A percentile compares a stretch with the other conserved stretches of the same genome.
These are phyloP conservation scores for Turritis glabra DNA, from an alignment of 345 rosid species.

Conservation along the genomic window DNA sequence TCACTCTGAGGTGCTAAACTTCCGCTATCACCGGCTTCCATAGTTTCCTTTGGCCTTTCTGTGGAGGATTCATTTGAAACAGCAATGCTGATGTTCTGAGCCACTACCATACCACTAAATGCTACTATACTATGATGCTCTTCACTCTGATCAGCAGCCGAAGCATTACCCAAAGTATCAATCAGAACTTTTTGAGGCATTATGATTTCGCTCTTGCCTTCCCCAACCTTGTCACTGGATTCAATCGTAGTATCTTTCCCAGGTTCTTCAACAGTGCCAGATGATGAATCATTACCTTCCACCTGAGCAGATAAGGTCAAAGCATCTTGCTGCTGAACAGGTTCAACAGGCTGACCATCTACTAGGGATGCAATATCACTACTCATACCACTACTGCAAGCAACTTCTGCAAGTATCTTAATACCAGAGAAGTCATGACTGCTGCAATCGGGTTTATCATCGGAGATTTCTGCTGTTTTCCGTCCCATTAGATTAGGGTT, in stretches of 20 bases:
- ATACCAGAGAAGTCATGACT: conserved; percentile 59
- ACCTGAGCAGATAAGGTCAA: not conserved
- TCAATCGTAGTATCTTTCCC: conserved; percentile 4
- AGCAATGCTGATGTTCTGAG: conserved; percentile 1
- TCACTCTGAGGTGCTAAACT: conserved; percentile 11
- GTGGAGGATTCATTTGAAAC: conserved; percentile 19
- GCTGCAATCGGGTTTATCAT: conserved; percentile 25
- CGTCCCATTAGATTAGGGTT: not conserved
- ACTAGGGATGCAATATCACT: conserved; percentile 26
- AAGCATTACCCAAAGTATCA: not conserved
- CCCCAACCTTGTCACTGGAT: not conserved
- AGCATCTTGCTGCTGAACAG: not conserved
- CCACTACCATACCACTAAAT: not conserved
- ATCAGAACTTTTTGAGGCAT: not conserved
- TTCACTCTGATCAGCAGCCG: not conserved
- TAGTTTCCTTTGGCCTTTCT: not conserved
- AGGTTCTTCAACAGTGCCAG: conserved; percentile 15
- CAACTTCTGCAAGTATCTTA: conserved; percentile 57
- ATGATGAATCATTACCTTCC: conserved; percentile 23
- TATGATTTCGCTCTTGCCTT: not conserved
- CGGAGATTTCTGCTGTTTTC: not conserved
- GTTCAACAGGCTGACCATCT: conserved; percentile 11
- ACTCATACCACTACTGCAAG: conserved; percentile 44
- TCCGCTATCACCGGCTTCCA: not conserved
- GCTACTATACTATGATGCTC: not conserved